A percentile compares a stretch with the other conserved stretches of the same genome.
Conservation (phyloP, 2,329 filamentous ascomycete genomes). For the Fusarium caatingaense region DNA sequence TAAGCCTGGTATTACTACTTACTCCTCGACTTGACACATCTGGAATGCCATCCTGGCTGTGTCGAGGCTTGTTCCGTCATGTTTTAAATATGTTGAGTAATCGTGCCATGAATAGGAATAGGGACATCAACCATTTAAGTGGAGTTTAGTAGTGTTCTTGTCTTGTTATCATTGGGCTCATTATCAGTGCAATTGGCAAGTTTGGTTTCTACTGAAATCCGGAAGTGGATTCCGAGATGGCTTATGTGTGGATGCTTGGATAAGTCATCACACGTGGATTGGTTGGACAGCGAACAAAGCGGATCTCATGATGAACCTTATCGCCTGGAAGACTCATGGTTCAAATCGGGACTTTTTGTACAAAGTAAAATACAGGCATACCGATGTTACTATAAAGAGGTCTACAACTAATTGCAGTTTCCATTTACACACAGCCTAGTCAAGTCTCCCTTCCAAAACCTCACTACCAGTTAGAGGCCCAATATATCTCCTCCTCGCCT, state of each 20-base stretch:
- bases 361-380: no score
- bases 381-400: no score
- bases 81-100: not conserved
- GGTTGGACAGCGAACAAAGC: not conserved
- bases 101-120: no score
- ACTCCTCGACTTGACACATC: not conserved
- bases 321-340: not conserved
- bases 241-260: not conserved
- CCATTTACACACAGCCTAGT: no score
- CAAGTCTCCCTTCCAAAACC: not conserved
- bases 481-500: constrained; percentile 24
- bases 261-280: not conserved
- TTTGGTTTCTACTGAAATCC: not conserved
- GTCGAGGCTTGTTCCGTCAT: not conserved
- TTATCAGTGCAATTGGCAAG: not conserved
- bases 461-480: constrained; percentile 15
- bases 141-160: no score
- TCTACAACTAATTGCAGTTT: no score
- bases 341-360: no score
- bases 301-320: not conserved
- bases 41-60: not conserved
- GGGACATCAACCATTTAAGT: no score
- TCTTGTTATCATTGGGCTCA: not conserved
- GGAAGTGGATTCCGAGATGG: not conserved
- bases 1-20: not conserved